phyloP scores from a whole-genome alignment of 2,329 filamentous ascomycete genomes.

The Colletotrichum sp. region DNA sequence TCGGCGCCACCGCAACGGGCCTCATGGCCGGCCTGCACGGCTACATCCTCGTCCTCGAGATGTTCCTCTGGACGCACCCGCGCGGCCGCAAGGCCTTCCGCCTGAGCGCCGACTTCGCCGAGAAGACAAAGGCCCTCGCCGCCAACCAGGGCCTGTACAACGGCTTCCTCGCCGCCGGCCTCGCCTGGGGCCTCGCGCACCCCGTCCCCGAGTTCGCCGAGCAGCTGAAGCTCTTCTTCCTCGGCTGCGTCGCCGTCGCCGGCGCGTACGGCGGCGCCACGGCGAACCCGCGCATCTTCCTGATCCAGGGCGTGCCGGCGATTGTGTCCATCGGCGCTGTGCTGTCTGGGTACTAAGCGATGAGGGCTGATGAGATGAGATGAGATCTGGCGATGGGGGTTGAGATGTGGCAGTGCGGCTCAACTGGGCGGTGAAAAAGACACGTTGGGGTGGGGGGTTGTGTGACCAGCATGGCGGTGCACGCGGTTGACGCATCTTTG shows the following conservation, averaged over 20 bases:
- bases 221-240: slow-evolving; percentile 54
- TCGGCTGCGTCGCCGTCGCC: slow-evolving; percentile 48
- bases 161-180: slow-evolving; percentile 55
- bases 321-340: slow-evolving; percentile 33
- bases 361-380: not conserved
- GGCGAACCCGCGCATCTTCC: slow-evolving; percentile 44
- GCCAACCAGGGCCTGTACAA: slow-evolving; percentile 60
- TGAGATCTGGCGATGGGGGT: not conserved
- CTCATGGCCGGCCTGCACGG: slow-evolving; percentile 47
- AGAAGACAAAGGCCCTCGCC: slow-evolving; percentile 48
- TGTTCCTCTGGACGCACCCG: slow-evolving; percentile 54
- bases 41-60: slow-evolving; percentile 55
- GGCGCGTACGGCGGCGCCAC: slow-evolving; percentile 51
- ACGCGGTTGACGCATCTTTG: not conserved
- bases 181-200: slow-evolving; percentile 53
- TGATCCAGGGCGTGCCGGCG: slow-evolving; percentile 46
- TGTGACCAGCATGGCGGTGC: not conserved
- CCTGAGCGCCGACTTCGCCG: slow-evolving; percentile 48
- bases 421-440: not conserved
- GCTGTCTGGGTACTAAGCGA: slow-evolving; percentile 25
- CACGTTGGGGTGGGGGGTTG: not conserved
- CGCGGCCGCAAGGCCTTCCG: slow-evolving; percentile 49
- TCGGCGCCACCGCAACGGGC: slow-evolving; percentile 39
- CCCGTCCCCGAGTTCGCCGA: slow-evolving; percentile 43
- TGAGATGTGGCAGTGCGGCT: not conserved